Evolutionary conservation across 129 eudicot genomes (phyloP), one percentile per base, ranked within the genome.

Genomic region (sunflower (Helianthus annuus)): DNA sequence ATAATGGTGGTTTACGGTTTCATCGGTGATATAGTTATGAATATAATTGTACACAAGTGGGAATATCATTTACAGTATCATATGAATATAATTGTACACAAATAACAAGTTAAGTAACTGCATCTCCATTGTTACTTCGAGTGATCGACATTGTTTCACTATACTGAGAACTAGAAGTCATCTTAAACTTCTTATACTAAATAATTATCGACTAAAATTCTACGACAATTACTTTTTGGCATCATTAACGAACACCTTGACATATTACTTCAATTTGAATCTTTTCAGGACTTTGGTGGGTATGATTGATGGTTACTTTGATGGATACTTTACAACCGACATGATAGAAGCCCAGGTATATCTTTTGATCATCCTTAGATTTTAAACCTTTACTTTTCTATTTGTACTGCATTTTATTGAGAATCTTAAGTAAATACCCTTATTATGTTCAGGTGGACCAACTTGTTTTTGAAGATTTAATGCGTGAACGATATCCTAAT

Each of bases 381-480:
- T 48, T 12, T 32, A 60, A 32, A 32, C 6, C 6, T 32, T 5
- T 46, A 16, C 36, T 16, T 52, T 49, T 74, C 48, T 62, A 62
- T 39, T 58, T 68, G 27, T 55, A 48, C 19, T 15, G 38, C 34
- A 11, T 22, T 40, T 9, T 53, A 13, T 39, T 11, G 10, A 61
- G 79, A 52, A 40, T 51, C 59, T 49, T 44, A 55, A 76, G 40
- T 39, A 7, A 44, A 44, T 27, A 36, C 42, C 74, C 46, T 71
- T 38, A 54, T 76, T 38, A 54, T 76, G 29, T 62, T 72, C 79
- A 90, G 99, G 97, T 95, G 80, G 99, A 95, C 70, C 99, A 95
- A 79, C 96, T 95, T 70, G 99, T 95, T 72, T 95, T 95, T 78
- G 99, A 95, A 85, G 99, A 95, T 58, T 80, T 95, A 76, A 78